These are phyloP conservation scores for Coemansia guatemalensis DNA, from an alignment of 192 early-diverging fungal species.

Conservation along the genomic window DNA sequence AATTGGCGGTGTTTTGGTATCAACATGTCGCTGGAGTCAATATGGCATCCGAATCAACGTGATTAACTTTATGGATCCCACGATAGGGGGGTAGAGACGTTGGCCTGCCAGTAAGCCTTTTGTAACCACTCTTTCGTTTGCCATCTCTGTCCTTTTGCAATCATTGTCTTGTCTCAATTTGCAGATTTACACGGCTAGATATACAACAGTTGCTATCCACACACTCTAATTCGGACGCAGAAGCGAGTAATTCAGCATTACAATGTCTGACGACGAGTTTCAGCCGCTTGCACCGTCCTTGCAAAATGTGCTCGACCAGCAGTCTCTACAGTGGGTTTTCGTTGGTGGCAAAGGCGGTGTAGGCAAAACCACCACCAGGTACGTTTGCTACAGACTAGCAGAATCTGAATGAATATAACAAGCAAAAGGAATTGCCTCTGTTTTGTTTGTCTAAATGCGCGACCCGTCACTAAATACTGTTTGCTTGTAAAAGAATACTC, in stretches of 20 bases:
- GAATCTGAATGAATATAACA: background rate
- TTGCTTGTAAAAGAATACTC: background rate
- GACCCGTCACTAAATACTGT: background rate
- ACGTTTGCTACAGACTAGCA: background rate
- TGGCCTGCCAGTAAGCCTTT: background rate
- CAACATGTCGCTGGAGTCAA: background rate
- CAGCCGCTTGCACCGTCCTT: constrained; percentile 79
- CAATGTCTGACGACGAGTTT: constrained; percentile 69
- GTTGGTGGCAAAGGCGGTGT: constrained; percentile 99
- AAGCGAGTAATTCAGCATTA: background rate
- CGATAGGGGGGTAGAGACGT: background rate
- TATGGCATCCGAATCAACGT: background rate
- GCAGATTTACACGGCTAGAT: background rate
- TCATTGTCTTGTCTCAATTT: background rate
- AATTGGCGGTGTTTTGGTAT: background rate
- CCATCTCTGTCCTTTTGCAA: background rate
- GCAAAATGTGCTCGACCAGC: constrained; percentile 96
- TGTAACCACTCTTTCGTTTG: background rate
- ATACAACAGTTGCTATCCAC: background rate
- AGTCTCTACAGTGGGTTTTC: constrained; percentile 97
- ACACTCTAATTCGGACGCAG: background rate
- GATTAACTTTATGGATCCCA: background rate
- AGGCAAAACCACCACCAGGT: constrained; percentile 82
- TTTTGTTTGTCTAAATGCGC: background rate
- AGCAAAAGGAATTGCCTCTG: background rate